These are phyloP conservation scores for Starmera dryadoides DNA, from an alignment of 805 yeast genomes.

Conservation along the genomic window DNA sequence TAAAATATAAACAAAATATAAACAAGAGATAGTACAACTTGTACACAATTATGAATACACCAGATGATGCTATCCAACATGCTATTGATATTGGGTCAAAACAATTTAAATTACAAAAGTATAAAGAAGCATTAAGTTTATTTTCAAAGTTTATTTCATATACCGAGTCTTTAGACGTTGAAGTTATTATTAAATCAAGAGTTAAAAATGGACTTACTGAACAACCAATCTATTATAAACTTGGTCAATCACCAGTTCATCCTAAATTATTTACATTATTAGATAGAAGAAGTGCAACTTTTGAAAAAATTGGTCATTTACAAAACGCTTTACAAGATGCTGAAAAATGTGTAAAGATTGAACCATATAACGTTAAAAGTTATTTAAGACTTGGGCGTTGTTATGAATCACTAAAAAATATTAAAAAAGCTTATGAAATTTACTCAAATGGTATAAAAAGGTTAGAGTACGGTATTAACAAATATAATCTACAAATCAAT, in stretches of 20 bases:
- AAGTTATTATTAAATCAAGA: not conserved
- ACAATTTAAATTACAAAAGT: slow-evolving; percentile 2
- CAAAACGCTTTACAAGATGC: slow-evolving; percentile 14
- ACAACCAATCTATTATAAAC: not conserved
- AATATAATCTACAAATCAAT: slow-evolving; percentile 9
- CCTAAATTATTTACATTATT: slow-evolving; percentile 15
- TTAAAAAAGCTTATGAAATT: slow-evolving; percentile 4
- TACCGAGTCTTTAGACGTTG: not conserved
- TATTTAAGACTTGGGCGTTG: slow-evolving; percentile 15
- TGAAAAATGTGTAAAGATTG: slow-evolving; percentile 9
- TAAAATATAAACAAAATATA: no score
- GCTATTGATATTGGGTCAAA: slow-evolving; percentile 2
- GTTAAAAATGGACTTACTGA: not conserved
- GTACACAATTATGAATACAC: not conserved
- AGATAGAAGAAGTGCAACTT: slow-evolving; percentile 17
- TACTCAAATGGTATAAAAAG: slow-evolving; percentile 6
- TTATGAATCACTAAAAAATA: slow-evolving; percentile 2
- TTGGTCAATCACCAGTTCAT: slow-evolving; percentile 5
- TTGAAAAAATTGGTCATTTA: slow-evolving; percentile 8
- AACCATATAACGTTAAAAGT: slow-evolving; percentile 19
- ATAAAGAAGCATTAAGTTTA: slow-evolving; percentile 1
- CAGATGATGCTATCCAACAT: slow-evolving; percentile 1
- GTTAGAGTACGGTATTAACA: slow-evolving; percentile 7
- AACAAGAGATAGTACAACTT: no score
- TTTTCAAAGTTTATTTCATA: not conserved